Percentiles rank a stretch among this genome's conserved stretches.
phyloP scores from a whole-genome alignment of 148 eudicot genomes.

The Diospyros lotus region DNA sequence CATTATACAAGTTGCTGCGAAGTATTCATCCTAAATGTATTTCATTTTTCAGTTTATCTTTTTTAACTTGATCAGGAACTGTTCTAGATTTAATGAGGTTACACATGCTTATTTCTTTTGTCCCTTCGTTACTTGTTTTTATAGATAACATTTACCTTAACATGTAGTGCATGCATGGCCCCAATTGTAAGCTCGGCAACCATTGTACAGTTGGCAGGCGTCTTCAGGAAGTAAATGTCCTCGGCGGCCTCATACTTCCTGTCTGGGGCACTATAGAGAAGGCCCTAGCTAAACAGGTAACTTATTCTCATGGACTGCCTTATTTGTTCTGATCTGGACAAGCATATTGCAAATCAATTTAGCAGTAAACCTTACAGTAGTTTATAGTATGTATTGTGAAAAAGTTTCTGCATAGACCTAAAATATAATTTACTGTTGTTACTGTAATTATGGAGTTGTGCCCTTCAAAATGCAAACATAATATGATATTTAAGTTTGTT shows the following conservation, averaged over 20 bases:
- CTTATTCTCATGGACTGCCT: background rate
- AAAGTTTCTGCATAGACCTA: background rate
- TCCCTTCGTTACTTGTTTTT: background rate
- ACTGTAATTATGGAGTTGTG: background rate
- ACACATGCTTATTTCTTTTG: background rate
- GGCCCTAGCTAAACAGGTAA: conserved; percentile 89
- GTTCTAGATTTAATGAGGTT: background rate
- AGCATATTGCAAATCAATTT: background rate
- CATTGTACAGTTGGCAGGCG: conserved; percentile 91
- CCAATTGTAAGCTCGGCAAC: conserved; percentile 81
- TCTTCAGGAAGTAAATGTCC: conserved; percentile 87
- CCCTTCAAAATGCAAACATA: background rate
- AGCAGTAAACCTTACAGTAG: background rate
- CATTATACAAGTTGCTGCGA: background rate
- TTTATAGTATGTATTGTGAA: background rate
- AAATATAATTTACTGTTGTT: background rate
- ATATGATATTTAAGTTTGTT: background rate
- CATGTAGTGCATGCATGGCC: conserved; percentile 98
- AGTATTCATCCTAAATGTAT: background rate
- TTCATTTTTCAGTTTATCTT: background rate
- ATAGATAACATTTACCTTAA: conserved; percentile 8
- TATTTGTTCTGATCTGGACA: conserved; percentile 1
- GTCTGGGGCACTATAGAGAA: conserved; percentile 87
- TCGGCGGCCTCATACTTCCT: conserved; percentile 94
- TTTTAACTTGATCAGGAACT: background rate